A percentile compares a stretch with the other conserved stretches of the same genome.
These are phyloP conservation scores for Stachybotrys echinatus DNA, from an alignment of 2,329 filamentous ascomycete species.

Conservation along the genomic window DNA sequence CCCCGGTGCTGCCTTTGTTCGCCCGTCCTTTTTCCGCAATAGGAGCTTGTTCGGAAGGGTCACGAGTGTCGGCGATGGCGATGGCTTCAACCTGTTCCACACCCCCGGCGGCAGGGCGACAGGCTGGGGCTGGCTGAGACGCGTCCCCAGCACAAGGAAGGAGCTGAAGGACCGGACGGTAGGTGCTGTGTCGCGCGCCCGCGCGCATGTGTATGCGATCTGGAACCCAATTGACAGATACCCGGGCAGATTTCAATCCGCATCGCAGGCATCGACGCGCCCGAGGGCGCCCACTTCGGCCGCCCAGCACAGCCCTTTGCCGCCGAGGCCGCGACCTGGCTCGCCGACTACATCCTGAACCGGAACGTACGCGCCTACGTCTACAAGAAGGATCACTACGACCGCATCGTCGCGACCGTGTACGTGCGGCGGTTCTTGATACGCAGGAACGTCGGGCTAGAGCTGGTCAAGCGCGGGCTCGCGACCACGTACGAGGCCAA, in stretches of 20 bases:
- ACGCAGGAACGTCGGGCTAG: slow-evolving; percentile 75
- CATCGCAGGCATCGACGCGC: slow-evolving; percentile 88
- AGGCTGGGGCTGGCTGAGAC: slow-evolving; percentile 91
- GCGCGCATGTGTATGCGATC: neutral
- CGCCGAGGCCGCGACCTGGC: slow-evolving; percentile 74
- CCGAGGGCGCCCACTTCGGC: slow-evolving; percentile 90
- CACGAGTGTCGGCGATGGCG: slow-evolving; percentile 92
- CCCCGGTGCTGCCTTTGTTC: slow-evolving; percentile 69
- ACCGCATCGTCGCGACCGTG: slow-evolving; percentile 82
- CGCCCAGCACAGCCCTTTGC: slow-evolving; percentile 79
- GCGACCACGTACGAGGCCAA: slow-evolving; percentile 95
- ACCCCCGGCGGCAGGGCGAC: slow-evolving; percentile 83
- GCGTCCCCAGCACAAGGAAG: slow-evolving; percentile 62
- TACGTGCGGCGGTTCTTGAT: slow-evolving; percentile 65
- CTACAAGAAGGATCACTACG: slow-evolving; percentile 85
- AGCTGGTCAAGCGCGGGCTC: slow-evolving; percentile 80
- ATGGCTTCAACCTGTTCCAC: slow-evolving; percentile 92
- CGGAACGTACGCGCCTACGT: slow-evolving; percentile 76
- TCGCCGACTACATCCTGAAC: slow-evolving; percentile 66
- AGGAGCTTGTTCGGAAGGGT: slow-evolving; percentile 79
- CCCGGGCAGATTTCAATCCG: slow-evolving; percentile 70
- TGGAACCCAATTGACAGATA: slow-evolving; percentile 9
- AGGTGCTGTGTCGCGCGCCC: slow-evolving; percentile 20
- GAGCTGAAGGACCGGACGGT: slow-evolving; percentile 75
- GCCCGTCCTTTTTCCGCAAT: slow-evolving; percentile 66